A percentile compares a stretch with the other conserved stretches of the same genome.
These are phyloP conservation scores for Gynandropsis gynandra DNA, from an alignment of 345 rosid genomes.

Conservation along the genomic window DNA sequence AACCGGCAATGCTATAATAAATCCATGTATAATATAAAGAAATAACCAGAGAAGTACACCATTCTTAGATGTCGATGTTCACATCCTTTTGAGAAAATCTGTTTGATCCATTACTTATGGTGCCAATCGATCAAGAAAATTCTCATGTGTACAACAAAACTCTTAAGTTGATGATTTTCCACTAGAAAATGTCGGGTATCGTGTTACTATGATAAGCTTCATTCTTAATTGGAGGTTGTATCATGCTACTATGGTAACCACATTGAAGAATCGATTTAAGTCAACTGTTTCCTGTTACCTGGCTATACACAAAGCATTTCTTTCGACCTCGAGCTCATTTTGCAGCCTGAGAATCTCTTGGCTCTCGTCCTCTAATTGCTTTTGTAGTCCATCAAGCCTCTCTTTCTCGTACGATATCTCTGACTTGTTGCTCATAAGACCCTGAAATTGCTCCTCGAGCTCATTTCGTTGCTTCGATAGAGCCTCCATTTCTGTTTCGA, in stretches of 20 bases:
- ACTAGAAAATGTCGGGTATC: not conserved
- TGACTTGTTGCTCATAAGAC: slow-evolving; percentile 54
- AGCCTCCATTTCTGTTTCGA: slow-evolving; percentile 80
- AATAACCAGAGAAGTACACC: too few relatives aligned
- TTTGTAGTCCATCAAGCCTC: slow-evolving; percentile 50
- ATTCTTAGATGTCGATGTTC: too few relatives aligned
- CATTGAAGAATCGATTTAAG: not conserved
- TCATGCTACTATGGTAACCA: slow-evolving; percentile 5
- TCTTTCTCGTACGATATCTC: slow-evolving; percentile 78
- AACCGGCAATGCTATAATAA: too few relatives aligned
- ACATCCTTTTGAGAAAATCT: too few relatives aligned
- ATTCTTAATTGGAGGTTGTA: not conserved
- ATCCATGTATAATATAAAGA: too few relatives aligned
- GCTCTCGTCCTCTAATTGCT: slow-evolving; percentile 64
- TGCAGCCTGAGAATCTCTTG: slow-evolving; percentile 63
- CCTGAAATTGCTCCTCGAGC: slow-evolving; percentile 68
- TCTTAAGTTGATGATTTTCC: not conserved
- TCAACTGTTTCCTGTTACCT: slow-evolving; percentile 40
- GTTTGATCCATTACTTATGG: too few relatives aligned
- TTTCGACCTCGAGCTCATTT: slow-evolving; percentile 73
- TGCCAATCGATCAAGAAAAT: not conserved
- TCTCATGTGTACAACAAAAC: too few relatives aligned
- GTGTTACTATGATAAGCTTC: not conserved
- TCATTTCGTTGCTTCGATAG: slow-evolving; percentile 57
- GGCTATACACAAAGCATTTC: slow-evolving; percentile 81